Conservation (phyloP, 2,329 filamentous ascomycete species). For the Colletotrichum endophyticum region DNA sequence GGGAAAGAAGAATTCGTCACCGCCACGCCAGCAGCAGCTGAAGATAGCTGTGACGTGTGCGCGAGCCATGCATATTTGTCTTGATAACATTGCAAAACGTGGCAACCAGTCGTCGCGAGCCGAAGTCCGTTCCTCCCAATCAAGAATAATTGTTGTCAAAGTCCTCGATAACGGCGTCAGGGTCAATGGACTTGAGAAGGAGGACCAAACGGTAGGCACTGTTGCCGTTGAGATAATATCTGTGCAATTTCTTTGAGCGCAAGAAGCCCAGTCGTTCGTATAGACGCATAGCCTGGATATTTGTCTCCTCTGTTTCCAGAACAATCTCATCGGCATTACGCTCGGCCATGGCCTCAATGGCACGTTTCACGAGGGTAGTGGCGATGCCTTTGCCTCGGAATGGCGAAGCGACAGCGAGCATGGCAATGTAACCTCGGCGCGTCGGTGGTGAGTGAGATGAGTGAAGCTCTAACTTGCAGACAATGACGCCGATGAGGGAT, state of each 20-base stretch:
- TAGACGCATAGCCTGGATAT: constrained; percentile 85
- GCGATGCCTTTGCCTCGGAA: constrained; percentile 87
- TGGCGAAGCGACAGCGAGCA: constrained; percentile 87
- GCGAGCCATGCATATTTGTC: background rate
- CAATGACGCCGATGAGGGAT: constrained; percentile 84
- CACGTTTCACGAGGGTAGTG: constrained; percentile 84
- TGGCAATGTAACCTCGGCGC: constrained; percentile 93
- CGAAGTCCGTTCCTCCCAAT: background rate
- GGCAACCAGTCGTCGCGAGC: background rate
- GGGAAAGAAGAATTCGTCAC: background rate
- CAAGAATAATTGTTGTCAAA: constrained; percentile 31
- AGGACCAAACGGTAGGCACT: constrained; percentile 90
- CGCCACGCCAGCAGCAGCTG: background rate
- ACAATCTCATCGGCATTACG: constrained; percentile 91
- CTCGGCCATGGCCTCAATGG: constrained; percentile 88
- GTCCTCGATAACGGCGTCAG: constrained; percentile 40
- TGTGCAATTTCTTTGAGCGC: constrained; percentile 87
- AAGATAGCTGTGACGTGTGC: background rate
- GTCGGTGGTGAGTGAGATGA: constrained; percentile 76
- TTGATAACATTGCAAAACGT: background rate
- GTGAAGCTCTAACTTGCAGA: constrained; percentile 94
- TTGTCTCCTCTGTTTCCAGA: constrained; percentile 94
- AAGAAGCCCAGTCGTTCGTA: constrained; percentile 94
- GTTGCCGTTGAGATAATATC: constrained; percentile 96
- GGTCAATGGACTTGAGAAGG: constrained; percentile 66